Base-by-base conservation (phyloP, 1,284 basidiomycete genomes). In the Irpex sp. region DNA sequence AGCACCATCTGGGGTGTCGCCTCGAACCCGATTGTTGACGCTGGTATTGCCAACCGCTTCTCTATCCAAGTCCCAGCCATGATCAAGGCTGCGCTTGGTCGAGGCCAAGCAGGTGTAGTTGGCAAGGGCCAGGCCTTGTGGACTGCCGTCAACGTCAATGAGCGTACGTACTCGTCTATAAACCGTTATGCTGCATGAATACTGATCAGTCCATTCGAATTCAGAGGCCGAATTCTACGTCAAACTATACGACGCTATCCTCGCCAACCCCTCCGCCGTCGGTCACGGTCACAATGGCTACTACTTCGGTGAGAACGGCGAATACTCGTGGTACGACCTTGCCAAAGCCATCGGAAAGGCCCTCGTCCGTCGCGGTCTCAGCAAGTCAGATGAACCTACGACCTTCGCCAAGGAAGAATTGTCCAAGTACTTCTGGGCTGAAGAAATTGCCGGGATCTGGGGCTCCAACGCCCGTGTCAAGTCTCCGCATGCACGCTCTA, bases 281-380 rank as follows among this genome's bases (percentile, higher is more conserved):
- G 65, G 66, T 15, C 79, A 81, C 60, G 81, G 81, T 9, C 72
- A 72, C 21, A 71, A 78, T 6, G 81, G 81, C 4, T 80, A 75
- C 66, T 81, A 81, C 67, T 81, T 81, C 64, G 77, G 69, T 13
- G 80, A 80, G 67, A 78, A 78, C 63, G 79, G 79, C 51, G 79
- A 82, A 65, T 75, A 80, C 64, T 70, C 65, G 15, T 67, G 78
- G 62, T 70, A 73, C 61, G 68, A 75, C 19, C 5, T 71, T 71
- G 1, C 52, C 13, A 72, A 75, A 60, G 73, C 72, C 2, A 76
- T 81, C 11, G 75, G 74, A 2, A 67, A 73, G 36, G 70, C 71
- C 0, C 66, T 79, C 13, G 61, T 69, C 13, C 67, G 65, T 13
- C 61, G 72, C n/a, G 72, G 72, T 1, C 65, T 47, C 11, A 49